A percentile compares a stretch with the other conserved stretches of the same genome.
Conservation (phyloP, 1,284 basidiomycete genomes). For the Sanghuangporus baumii region DNA sequence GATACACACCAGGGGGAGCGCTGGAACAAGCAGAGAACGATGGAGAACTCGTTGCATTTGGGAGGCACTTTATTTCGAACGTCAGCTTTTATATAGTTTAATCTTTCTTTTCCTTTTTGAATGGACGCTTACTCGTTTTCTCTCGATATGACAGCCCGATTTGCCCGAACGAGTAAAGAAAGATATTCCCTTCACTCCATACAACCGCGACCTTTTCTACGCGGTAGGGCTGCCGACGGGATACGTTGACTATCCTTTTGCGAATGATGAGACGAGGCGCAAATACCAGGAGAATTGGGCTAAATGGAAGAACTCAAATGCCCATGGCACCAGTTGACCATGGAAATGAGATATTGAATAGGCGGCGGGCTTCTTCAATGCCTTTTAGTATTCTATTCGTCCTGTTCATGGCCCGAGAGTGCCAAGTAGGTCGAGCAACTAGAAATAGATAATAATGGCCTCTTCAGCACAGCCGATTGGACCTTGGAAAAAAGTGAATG, state of each 20-base stretch:
- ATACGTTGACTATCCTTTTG: constrained; percentile 16
- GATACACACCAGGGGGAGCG: constrained; percentile 20
- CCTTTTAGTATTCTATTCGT: too few relatives aligned
- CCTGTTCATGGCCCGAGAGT: too few relatives aligned
- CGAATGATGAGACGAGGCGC: constrained; percentile 9
- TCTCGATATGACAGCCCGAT: constrained; percentile 14
- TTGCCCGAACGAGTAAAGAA: constrained; percentile 15
- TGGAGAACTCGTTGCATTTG: constrained; percentile 35
- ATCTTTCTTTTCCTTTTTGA: neutral
- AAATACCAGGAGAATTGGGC: neutral
- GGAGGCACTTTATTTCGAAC: constrained; percentile 44
- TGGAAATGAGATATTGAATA: too few relatives aligned
- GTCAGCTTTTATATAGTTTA: constrained; percentile 25
- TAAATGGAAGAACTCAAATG: neutral
- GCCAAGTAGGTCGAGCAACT: too few relatives aligned
- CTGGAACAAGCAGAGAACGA: constrained; percentile 29
- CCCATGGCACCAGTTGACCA: too few relatives aligned
- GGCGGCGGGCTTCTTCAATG: too few relatives aligned
- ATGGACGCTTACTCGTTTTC: neutral
- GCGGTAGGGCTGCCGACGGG: constrained; percentile 6
- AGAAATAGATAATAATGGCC: too few relatives aligned
- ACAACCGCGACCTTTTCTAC: constrained; percentile 18
- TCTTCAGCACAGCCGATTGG: too few relatives aligned
- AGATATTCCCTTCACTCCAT: constrained; percentile 15
- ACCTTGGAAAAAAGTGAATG: too few relatives aligned